Conservation (phyloP, 2,329 filamentous ascomycete genomes). For the Apiospora pterosperma region DNA sequence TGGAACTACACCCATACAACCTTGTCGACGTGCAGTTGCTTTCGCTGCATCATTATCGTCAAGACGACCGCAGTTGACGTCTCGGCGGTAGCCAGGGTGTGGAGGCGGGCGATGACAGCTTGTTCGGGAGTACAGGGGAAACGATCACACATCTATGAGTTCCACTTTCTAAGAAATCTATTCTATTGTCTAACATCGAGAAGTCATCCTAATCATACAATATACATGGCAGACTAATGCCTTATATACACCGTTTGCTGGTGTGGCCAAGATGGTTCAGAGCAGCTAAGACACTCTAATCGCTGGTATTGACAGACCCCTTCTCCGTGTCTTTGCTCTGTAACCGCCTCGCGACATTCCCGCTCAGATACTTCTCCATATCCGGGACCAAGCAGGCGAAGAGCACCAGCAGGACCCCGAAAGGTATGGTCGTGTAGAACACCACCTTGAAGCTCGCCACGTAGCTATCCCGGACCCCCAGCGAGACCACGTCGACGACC, state of each 20-base stretch:
- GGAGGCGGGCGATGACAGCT: not conserved
- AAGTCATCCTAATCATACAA: not conserved
- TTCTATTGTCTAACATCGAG: not conserved
- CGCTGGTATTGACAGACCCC: not conserved
- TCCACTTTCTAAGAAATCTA: not conserved
- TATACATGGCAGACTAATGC: not conserved
- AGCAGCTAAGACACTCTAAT: not conserved
- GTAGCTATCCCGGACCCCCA: constrained; percentile 35
- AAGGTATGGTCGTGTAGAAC: constrained; percentile 34
- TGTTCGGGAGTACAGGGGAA: not conserved
- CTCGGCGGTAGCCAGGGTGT: not conserved
- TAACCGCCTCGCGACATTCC: constrained; percentile 41
- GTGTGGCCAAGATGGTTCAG: not conserved
- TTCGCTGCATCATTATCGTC: not conserved
- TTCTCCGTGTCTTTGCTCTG: constrained; percentile 20
- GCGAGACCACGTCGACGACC: constrained; percentile 29
- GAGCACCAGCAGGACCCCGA: constrained; percentile 30
- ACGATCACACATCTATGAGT: not conserved
- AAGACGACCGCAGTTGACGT: not conserved
- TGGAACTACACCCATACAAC: not conserved
- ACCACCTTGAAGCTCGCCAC: constrained; percentile 40
- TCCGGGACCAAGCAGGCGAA: constrained; percentile 36
- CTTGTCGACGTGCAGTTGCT: not conserved
- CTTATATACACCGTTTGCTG: too few species aligned
- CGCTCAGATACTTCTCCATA: constrained; percentile 38